Evolutionary conservation across 2,329 filamentous ascomycete species (phyloP).

Genomic region (Calonectria naviculata): DNA sequence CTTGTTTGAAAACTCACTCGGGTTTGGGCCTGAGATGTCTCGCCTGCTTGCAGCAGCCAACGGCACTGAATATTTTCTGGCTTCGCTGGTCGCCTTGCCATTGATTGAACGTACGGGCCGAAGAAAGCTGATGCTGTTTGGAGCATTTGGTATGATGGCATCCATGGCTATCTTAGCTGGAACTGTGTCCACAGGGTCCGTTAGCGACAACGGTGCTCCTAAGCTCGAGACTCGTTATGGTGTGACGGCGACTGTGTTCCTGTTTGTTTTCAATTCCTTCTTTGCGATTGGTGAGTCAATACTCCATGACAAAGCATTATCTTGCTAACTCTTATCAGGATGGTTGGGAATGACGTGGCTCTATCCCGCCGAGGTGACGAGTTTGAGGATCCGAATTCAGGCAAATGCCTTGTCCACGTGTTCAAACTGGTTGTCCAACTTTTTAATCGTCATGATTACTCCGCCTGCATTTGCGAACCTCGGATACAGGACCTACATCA

Average conservation of each 20-base stretch:
- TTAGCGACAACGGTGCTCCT: background rate
- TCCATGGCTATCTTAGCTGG: background rate
- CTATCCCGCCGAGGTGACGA: background rate
- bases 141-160: background rate
- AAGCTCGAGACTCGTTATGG: background rate
- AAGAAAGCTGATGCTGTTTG: background rate
- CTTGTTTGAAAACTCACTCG: background rate
- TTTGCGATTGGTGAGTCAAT: background rate
- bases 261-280: background rate
- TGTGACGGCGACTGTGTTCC: background rate
- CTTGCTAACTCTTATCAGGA: background rate
- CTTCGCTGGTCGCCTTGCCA: background rate
- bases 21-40: background rate
- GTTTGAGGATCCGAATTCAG: background rate
- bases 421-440: conserved; percentile 1
- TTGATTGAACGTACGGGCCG: background rate
- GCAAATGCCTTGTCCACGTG: background rate
- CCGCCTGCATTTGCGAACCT: background rate
- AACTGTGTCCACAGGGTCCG: background rate
- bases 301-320: accelerated
- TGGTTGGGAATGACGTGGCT: conserved; percentile 2
- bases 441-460: background rate
- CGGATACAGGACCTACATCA: background rate
- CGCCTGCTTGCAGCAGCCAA: background rate
- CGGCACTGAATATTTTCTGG: background rate